phyloP scores from a whole-genome alignment of 2,329 filamentous ascomycete species.

The Neonectria hederae region DNA sequence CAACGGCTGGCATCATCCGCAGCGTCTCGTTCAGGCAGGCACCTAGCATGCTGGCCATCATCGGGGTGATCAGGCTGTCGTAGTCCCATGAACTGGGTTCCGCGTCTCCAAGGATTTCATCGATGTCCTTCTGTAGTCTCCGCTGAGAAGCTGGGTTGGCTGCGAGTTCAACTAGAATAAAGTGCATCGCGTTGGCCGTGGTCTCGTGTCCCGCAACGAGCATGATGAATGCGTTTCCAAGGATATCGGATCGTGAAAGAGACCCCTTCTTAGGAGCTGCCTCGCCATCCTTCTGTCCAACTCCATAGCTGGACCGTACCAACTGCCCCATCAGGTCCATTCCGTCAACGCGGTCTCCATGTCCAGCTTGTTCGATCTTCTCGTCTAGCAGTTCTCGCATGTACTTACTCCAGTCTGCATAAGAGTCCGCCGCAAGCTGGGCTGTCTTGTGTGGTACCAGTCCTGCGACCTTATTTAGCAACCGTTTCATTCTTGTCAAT shows the following conservation, averaged over 20 bases:
- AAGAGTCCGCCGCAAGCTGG: slow-evolving; percentile 62
- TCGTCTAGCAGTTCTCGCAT: slow-evolving; percentile 74
- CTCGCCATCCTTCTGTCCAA: slow-evolving; percentile 2
- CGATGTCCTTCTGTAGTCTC: slow-evolving; percentile 74
- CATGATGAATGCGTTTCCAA: slow-evolving; percentile 77
- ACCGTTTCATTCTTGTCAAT: not conserved
- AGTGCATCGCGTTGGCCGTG: slow-evolving; percentile 79
- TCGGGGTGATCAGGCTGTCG: slow-evolving; percentile 69
- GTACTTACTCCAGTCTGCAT: slow-evolving; percentile 72
- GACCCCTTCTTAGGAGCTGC: slow-evolving; percentile 42
- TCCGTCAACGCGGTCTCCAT: slow-evolving; percentile 51
- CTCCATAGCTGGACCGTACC: slow-evolving; percentile 52
- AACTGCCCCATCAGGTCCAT: slow-evolving; percentile 65
- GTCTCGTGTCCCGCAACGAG: slow-evolving; percentile 83
- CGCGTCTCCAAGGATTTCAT: slow-evolving; percentile 67
- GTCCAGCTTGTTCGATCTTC: slow-evolving; percentile 59
- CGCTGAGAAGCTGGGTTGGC: slow-evolving; percentile 71
- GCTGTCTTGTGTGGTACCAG: slow-evolving; percentile 61
- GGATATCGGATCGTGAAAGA: slow-evolving; percentile 71
- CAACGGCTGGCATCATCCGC: slow-evolving; percentile 75
- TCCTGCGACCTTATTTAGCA: slow-evolving; percentile 42
- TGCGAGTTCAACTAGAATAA: slow-evolving; percentile 74
- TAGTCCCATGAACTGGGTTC: slow-evolving; percentile 75
- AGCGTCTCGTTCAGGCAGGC: slow-evolving; percentile 83
- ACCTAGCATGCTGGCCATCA: slow-evolving; percentile 76